Conservation (phyloP, 1,284 basidiomycete genomes). For the Pisolithus thermaeus region DNA sequence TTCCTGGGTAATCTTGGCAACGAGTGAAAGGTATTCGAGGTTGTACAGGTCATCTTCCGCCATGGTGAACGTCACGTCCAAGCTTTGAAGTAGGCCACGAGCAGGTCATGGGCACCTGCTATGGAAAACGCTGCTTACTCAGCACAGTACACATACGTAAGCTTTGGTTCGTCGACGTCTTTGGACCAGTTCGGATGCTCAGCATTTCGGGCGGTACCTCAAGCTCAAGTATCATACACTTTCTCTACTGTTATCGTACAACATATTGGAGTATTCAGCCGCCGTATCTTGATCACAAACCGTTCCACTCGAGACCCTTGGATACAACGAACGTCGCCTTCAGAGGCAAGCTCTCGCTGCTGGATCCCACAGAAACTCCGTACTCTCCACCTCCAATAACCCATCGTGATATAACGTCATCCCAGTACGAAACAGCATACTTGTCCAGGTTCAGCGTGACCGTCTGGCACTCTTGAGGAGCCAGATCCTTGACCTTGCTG, state of each 20-base stretch:
- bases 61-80: conserved; percentile 33
- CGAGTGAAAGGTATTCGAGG: conserved; percentile 86
- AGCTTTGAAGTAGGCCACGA: not conserved
- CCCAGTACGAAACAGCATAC: conserved; percentile 53
- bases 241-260: not conserved
- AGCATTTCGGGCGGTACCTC: not conserved
- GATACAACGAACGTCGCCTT: conserved; percentile 33
- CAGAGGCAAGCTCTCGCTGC: conserved; percentile 36
- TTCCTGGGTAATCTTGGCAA: conserved; percentile 87
- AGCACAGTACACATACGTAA: no score
- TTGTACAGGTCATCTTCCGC: conserved; percentile 77
- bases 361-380: conserved; percentile 38
- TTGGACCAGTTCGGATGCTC: no score
- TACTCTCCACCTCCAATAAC: conserved; percentile 47
- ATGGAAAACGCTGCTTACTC: no score
- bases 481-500: conserved; percentile 45
- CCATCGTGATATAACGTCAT: conserved; percentile 41
- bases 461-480: conserved; percentile 35
- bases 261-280: not conserved
- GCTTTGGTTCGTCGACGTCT: no score
- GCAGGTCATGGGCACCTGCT: not conserved
- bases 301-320: conserved; percentile 46
- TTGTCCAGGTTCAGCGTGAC: conserved; percentile 52
- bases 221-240: not conserved
- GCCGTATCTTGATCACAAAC: conserved; percentile 28